Base-by-base conservation (phyloP, 2,329 filamentous ascomycete species). In the Fusarium equiseti region DNA sequence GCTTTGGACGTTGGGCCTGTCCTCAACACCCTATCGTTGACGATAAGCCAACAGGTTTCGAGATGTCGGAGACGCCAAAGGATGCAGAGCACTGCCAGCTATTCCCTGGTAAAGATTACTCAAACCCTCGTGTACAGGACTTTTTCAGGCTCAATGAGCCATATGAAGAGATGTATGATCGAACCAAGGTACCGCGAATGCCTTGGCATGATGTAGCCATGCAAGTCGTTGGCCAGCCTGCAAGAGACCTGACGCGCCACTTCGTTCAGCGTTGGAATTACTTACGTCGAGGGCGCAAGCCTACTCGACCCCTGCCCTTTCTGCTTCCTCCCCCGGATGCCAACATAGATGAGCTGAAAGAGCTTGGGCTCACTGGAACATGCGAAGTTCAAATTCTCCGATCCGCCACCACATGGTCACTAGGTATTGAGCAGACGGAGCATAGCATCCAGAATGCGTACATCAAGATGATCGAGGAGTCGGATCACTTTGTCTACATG, bases 181-280 rank as follows among this genome's bases (percentile, higher is more conserved):
- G 96, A 59, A 91, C 89, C 65, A 92, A 92, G 78, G 88, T 95
- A 20, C 94, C 96, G 3, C 87, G 96, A 67, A 99, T 98, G 96
- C 95, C 96, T 3, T 99, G 96, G 96, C 96, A 99, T 77, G 96
- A 99, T 79, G 94, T 99, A 68, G 90, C 92, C 5, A 98, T 99
- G 96, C 96, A 98, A 80, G 91, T 99, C 44, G 94, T 98, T 45
- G 96, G 96, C 6, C 96, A 98, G 79, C 96, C 96, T 5, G 95
- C 96, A 15, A 89, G 96, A 72, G 96, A 99, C 81, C 84, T 98
- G 68, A 98, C 95, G 4, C 90, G 96, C 24, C 96, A 98, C 80
- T 99, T 99, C 77, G 94, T 98, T 7, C 96, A 99, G 80, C 89
- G 96, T 65, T 99, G 96, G 96, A 98, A 98, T 79, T 98, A 98